Percentiles rank a stretch among this genome's conserved stretches.
Evolutionary conservation across 306 rosid genomes (phyloP).

Genomic region (Betula pendula): DNA sequence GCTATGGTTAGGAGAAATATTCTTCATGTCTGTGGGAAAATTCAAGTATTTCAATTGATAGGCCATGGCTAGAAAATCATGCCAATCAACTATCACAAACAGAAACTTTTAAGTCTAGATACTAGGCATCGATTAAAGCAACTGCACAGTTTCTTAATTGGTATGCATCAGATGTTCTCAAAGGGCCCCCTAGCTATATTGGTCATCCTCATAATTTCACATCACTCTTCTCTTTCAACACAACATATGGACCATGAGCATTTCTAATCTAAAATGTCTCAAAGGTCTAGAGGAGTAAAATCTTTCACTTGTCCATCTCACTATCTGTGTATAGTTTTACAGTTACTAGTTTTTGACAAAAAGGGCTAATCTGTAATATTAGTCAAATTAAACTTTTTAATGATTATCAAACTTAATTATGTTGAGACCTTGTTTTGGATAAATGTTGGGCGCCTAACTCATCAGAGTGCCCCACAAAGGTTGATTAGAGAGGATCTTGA

Average conservation of each 20-base stretch:
- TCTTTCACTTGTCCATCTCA: not conserved
- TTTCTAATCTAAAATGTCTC: not conserved
- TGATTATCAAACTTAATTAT: not conserved
- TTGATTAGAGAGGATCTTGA: slow-evolving; percentile 31
- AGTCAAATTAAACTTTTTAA: not conserved
- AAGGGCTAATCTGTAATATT: not conserved
- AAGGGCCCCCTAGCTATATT: not conserved
- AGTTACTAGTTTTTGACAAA: not conserved
- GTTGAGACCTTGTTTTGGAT: slow-evolving; percentile 29
- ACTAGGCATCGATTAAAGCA: not conserved
- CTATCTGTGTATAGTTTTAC: not conserved
- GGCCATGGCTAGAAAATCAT: not conserved
- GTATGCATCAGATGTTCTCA: not conserved
- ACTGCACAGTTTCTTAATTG: not conserved
- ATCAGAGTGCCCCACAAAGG: slow-evolving; percentile 31
- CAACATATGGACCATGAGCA: not conserved
- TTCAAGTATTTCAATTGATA: not conserved
- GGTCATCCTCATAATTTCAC: not conserved
- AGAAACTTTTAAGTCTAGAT: not conserved
- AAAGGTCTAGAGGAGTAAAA: not conserved
- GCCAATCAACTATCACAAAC: not conserved
- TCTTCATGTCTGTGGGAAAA: not conserved
- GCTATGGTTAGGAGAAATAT: not conserved
- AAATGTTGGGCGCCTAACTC: slow-evolving; percentile 33
- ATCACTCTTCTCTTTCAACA: no score